Evolutionary conservation across 2,329 filamentous ascomycete genomes (phyloP).

Genomic region (Chaetomium globosum): DNA sequence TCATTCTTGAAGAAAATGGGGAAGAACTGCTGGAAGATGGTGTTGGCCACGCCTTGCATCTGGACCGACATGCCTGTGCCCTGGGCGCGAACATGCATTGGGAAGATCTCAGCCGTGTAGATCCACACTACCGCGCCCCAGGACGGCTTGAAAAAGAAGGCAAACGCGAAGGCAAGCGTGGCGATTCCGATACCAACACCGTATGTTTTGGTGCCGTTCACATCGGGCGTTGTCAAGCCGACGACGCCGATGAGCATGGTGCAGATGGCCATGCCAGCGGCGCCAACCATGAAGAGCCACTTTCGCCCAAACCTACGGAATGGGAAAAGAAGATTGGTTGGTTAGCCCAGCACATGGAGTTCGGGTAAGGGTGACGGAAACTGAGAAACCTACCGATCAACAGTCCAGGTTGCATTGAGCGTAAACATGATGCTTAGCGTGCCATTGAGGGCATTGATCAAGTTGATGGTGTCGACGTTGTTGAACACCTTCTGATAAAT

Average conservation of each 20-base stretch:
- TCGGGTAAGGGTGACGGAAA: not conserved
- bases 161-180: not conserved
- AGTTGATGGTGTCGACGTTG: slow-evolving; percentile 2
- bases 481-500: slow-evolving; percentile 10
- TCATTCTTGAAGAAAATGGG: slow-evolving; percentile 8
- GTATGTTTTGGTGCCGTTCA: not conserved
- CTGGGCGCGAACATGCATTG: slow-evolving; percentile 1
- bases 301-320: slow-evolving; percentile 3
- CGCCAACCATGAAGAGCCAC: slow-evolving; percentile 8
- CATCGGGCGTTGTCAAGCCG: not conserved
- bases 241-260: slow-evolving; percentile 1
- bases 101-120: slow-evolving; percentile 4
- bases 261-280: slow-evolving; percentile 11
- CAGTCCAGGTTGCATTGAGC: slow-evolving; percentile 9
- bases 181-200: slow-evolving; percentile 4
- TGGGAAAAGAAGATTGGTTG: not conserved
- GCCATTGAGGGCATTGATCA: slow-evolving; percentile 16
- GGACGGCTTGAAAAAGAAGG: slow-evolving; percentile 10
- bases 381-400: not conserved
- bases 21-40: slow-evolving; percentile 19
- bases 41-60: slow-evolving; percentile 15
- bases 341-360: not conserved
- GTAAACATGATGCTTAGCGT: slow-evolving; percentile 6
- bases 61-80: slow-evolving; percentile 2
- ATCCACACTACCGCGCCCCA: slow-evolving; percentile 9